Base-by-base conservation (phyloP, 2,329 filamentous ascomycete species). In the Fusarium dimerum region DNA sequence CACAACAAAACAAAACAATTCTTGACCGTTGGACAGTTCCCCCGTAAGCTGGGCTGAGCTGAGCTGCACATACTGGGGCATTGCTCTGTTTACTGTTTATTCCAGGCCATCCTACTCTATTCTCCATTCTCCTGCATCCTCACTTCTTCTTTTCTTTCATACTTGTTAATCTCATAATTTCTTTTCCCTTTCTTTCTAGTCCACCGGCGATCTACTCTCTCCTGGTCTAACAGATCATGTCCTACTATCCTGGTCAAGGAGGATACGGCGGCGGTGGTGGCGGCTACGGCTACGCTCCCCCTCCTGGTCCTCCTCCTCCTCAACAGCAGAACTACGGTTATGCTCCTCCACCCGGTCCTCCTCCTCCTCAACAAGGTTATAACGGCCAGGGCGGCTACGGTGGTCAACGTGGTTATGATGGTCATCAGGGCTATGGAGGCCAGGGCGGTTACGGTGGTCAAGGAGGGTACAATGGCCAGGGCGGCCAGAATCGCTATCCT, bases 221-320 rank as follows among this genome's bases (percentile, higher is more conserved):
- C 48, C 32, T 32, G 51, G 46, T 29, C 42, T 42, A 40, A 59
- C 41, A 49, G 26, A 49, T 47, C 59, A 74, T 74, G 72, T 74
- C 72, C 41, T 70, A 71, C 58, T 75, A 71, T 63, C 73, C 73
- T 32, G 73, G 73, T 48, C 73, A 74, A 61, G 71, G 74, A 56
- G 71, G 75, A 56, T 66, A 73, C 54, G 65, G 66, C 40, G 64
- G 71, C 56, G 67, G 68, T 45, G 64, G 65, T 39, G 56, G 53
- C 42, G 59, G 59, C 43, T 58, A 62, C 17, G 58, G 54, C 40
- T 65, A 69, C 42, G 66, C 63, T 38, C 65, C 64, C 47, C 63
- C 60, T 40, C 58, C 56, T 8, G 62, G 59, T 8, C 54, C 55
- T 51, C 64, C 69, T 34, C 68, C 65, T 42, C 61, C 56, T 44